Conservation (phyloP, 257 asterid species). For the Nemophila menziesii region DNA sequence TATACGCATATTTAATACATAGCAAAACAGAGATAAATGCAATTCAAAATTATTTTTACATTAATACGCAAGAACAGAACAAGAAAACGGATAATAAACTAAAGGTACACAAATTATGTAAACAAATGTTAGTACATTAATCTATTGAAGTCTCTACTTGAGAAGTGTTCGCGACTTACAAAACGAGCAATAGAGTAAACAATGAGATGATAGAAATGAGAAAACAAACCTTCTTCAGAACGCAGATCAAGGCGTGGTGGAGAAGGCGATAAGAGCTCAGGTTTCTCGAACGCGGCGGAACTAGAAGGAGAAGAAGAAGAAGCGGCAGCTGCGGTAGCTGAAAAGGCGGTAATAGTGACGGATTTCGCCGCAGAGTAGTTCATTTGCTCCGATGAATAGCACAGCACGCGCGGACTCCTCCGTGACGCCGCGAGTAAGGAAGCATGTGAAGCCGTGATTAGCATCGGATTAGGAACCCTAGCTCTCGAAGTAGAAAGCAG, state of each 20-base stretch:
- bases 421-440: constrained; percentile 10
- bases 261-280: constrained; percentile 19
- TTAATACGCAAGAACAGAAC: no score
- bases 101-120: no score
- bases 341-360: constrained; percentile 18
- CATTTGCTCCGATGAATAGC: constrained; percentile 30
- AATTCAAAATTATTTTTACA: no score
- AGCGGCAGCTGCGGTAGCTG: constrained; percentile 23
- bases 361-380: constrained; percentile 16
- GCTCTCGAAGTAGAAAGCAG: constrained; percentile 21
- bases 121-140: no score
- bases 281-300: constrained; percentile 23
- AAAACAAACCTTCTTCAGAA: constrained; percentile 47
- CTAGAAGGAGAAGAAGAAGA: constrained; percentile 19
- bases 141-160: neutral
- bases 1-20: no score
- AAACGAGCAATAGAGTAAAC: neutral
- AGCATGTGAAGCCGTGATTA: constrained; percentile 1
- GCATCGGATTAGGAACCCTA: constrained; percentile 2
- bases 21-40: no score
- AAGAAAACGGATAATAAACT: no score
- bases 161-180: neutral
- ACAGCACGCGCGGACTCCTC: constrained; percentile 7
- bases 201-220: neutral
- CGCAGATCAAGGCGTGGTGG: constrained; percentile 52